Base-by-base conservation (phyloP, 2,329 filamentous ascomycete species). In the Aspergillus sp. region DNA sequence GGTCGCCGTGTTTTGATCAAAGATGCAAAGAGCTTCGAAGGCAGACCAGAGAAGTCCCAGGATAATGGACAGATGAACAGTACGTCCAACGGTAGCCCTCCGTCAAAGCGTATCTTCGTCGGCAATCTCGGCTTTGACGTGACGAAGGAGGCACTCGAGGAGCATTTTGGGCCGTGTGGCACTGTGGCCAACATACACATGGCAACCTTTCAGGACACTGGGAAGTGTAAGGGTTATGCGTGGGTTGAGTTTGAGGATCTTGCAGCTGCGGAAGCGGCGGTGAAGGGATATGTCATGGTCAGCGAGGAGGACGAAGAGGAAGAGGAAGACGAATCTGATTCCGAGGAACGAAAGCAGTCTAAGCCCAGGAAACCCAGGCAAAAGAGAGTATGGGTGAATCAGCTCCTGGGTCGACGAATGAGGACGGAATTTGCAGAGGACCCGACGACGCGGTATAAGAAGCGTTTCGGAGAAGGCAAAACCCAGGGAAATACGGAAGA, bases 221-320 rank as follows among this genome's bases (percentile, higher is more conserved):
- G 93, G 39, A 98, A 97, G 72, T 98, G 93, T 74, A 97, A 97
- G 72, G 94, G 93, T 12, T 98, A 85, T 70, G 93, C 85, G 4
- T 98, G 93, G 90, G 82, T 98, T 51, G 87, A 87, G 51, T 98
- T 97, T 68, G 83, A 84, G 62, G 82, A 89, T 43, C 63, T 90
- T 7, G 82, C 86, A 47, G 79, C 85, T 0, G 88, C 88, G 0
- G 80, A 83, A 43, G 78, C 78, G 59, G 87, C 86, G 3, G 88
- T 94, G 54, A 83, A 82, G 63, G 91, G 91, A 1, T 96, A 86
- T 58, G 77, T 88, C 50, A 81, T 82, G 69, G 77, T 89, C 32
- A 57, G 68, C 44, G 66, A 73, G 49, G 64, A 73, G 52, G 62
- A 73, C 2, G 73, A 73, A 27, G 54, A 53, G 55, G 82, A 78